Base-by-base conservation (phyloP, 2,329 filamentous ascomycete genomes). In the Paramyrothecium roridum region DNA sequence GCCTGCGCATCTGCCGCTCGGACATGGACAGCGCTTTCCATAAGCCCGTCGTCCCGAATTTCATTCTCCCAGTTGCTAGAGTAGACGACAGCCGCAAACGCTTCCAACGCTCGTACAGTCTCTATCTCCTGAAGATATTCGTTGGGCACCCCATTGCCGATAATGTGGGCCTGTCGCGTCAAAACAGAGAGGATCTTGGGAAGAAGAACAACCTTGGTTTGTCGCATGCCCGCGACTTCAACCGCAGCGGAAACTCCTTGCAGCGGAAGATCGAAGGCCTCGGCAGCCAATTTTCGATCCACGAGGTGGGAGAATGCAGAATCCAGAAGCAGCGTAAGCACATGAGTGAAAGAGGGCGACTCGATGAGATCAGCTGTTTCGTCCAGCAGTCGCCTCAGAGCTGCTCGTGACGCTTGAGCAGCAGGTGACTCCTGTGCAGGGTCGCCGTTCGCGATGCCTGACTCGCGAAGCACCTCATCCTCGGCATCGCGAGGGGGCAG, bases 341-440 rank as follows among this genome's bases (percentile, higher is more conserved):
- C 92, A 65, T 92, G 88, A 1, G 87, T 84, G 73, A 98, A 98
- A 37, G 90, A 84, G 0, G 95, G 95, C 1, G 95, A 97, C 68
- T 99, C 95, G 67, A 98, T 88, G 22, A 99, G 83, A 69, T 99
- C 95, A 43, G 93, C 90, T 2, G 95, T 98, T 77, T 99, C 95
- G 69, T 99, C 93, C 1, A 99, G 83, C 20, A 99, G 83, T 56
- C 90, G 88, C 54, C 93, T 86, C 54, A 99, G 83, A 1, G 86
- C 83, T 8, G 74, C 70, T 12, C 80, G 70, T n/a, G 81, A 79
- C 30, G 77, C 70, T 13, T 73, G 62, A n/a, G 75, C 64, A 2
- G 76, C 65, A 3, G 71, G 65, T 8, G 72, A 67, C 3, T 71
- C 56, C 16, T 70, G 67, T 26, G 64, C 59, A 16, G 64, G 55